Evolutionary conservation across 257 asterid genomes (phyloP), one percentile per base, ranked within the genome.

Genomic region (Voacanga thouarsii): DNA sequence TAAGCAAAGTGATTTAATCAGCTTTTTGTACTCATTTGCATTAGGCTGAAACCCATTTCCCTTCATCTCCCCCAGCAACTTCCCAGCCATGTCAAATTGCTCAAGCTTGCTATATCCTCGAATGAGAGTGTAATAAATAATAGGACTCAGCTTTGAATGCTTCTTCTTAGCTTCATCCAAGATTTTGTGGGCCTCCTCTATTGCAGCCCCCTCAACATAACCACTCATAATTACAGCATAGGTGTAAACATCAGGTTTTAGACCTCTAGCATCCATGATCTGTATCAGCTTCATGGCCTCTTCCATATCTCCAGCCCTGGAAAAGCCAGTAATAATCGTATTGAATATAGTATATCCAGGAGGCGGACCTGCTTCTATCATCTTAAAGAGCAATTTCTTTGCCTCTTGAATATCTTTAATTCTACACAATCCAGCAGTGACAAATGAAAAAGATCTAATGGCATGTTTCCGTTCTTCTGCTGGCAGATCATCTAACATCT

Each of bases 31-130:
- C 88, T 91, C 98, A 47, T 88, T 92, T 12, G 85, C 94, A 76
- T 59, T 86, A 12, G 98, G 93, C 61, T 69, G 78, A 67, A 95
- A 86, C 24, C 98, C 96, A 33, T 82, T 81, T 72, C 84, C 81
- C 85, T 88, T 87, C 99, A 93, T 91, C 88, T 93, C 97, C 50
- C 84, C 72, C 78, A 90, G 77, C 84, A 90, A 71, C 71, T 79
- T 72, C 82, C 93, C 81, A 61, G 99, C 98, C 86, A 67, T 81
- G 71, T 89, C 99, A 78, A 80, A 95, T 74, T 93, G 93, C 49
- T 91, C 98, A 3, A 90, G 92, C 90, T 85, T 93, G 90, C 93
- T 89, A 76, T 72, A 95, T 6, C 97, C 99, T 24, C 91, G 94
- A 56, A 93, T 92, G 77, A 95, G 85, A 0, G 91, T 78, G 80